These are phyloP conservation scores for Cladophialophora immunda DNA, from an alignment of 2,329 filamentous ascomycete species.

Conservation along the genomic window DNA sequence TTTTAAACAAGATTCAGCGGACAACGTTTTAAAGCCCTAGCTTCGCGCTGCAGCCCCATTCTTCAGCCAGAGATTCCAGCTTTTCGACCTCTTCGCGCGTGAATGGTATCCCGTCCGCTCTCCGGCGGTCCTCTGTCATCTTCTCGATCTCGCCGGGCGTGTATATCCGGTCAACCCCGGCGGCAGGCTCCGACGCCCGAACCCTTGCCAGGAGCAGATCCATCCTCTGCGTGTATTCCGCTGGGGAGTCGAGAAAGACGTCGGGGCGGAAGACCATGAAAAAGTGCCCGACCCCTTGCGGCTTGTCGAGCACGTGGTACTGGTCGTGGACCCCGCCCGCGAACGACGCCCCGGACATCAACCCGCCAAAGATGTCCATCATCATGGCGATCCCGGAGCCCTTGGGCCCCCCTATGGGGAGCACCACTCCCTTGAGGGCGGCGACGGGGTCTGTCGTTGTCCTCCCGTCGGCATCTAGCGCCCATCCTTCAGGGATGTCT, in stretches of 20 bases:
- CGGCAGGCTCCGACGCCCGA: conserved; percentile 60
- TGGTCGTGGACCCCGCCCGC: conserved; percentile 78
- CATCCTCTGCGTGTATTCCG: conserved; percentile 71
- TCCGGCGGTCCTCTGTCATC: background rate
- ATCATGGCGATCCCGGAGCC: conserved; percentile 78
- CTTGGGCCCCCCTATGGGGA: conserved; percentile 86
- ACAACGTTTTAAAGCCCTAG: background rate
- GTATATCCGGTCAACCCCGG: conserved; percentile 64
- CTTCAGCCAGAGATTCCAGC: background rate
- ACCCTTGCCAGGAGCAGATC: conserved; percentile 64
- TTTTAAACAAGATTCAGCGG: background rate
- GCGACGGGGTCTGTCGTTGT: conserved; percentile 73
- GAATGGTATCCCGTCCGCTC: background rate
- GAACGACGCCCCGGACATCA: conserved; percentile 77
- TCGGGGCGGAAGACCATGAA: conserved; percentile 76
- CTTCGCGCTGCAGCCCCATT: background rate
- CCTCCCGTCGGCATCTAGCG: conserved; percentile 73
- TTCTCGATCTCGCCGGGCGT: conserved; percentile 65
- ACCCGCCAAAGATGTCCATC: conserved; percentile 88
- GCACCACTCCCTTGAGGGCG: conserved; percentile 79
- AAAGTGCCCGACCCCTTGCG: conserved; percentile 78
- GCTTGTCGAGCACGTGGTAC: conserved; percentile 71
- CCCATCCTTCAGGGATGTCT: conserved; percentile 67
- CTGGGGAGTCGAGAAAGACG: conserved; percentile 70
- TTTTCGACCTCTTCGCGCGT: background rate